Evolutionary conservation across 352 stramenopile species (phyloP).

Genomic region (Elongisporangium undulatum): DNA sequence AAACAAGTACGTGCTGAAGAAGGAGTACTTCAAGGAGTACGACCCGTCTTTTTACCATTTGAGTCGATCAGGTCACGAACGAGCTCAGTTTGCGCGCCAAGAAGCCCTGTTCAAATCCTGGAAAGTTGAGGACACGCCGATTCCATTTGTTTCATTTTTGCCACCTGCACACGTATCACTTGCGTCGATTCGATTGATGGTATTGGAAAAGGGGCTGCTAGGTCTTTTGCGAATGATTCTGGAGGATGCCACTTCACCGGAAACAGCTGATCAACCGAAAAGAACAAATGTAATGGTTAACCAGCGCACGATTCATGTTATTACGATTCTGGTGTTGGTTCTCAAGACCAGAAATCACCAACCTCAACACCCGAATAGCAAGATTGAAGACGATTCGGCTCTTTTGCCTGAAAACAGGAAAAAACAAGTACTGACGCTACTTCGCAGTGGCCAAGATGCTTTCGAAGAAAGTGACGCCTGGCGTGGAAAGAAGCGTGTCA

Average conservation of each 20-base stretch:
- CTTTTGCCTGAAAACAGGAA: conserved; percentile 41
- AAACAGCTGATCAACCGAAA: conserved; percentile 19
- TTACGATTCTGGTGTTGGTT: conserved; percentile 66
- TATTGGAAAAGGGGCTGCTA: conserved; percentile 59
- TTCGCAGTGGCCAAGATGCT: conserved; percentile 52
- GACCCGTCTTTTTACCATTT: conserved; percentile 81
- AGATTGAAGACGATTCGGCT: conserved; percentile 5
- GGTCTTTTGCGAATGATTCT: conserved; percentile 63
- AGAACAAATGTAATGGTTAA: conserved; percentile 68
- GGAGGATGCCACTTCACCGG: conserved; percentile 42
- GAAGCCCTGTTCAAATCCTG: conserved; percentile 82
- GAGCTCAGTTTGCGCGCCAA: conserved; percentile 70
- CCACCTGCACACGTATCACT: conserved; percentile 54
- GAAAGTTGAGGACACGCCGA: conserved; percentile 62
- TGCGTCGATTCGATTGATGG: conserved; percentile 41
- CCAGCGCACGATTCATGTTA: conserved; percentile 53
- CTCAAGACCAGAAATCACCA: conserved; percentile 33
- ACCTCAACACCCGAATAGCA: conserved; percentile 4
- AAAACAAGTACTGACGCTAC: conserved; percentile 31
- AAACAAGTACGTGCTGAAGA: conserved; percentile 75
- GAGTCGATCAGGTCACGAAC: conserved; percentile 68
- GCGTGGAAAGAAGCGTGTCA: conserved; percentile 67
- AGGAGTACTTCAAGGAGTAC: conserved; percentile 74
- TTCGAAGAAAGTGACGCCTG: conserved; percentile 56
- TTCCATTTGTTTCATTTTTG: conserved; percentile 61